A percentile compares a stretch with the other conserved stretches of the same genome.
These are phyloP conservation scores for Nakazawaea molendinolei DNA, from an alignment of 805 yeast species.

Conservation along the genomic window DNA sequence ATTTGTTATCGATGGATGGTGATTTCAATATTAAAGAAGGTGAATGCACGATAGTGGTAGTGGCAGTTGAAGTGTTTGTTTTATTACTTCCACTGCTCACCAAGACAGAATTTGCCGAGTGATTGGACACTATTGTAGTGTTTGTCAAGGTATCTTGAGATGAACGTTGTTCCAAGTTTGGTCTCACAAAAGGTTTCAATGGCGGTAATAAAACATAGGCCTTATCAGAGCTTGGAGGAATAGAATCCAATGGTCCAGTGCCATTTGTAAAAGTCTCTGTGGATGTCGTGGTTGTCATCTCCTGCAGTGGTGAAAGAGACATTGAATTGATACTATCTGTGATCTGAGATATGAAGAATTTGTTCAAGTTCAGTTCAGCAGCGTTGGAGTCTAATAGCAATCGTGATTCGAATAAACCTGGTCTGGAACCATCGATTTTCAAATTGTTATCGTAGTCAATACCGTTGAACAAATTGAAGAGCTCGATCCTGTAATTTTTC, in stretches of 20 bases:
- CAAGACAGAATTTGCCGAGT: background rate
- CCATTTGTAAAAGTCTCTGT: background rate
- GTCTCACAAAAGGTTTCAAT: conserved; percentile 9
- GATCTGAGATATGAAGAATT: conserved; percentile 30
- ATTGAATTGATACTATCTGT: conserved; percentile 30
- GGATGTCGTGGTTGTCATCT: background rate
- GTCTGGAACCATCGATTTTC: conserved; percentile 53
- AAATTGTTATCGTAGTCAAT: conserved; percentile 38
- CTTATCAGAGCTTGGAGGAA: conserved; percentile 1
- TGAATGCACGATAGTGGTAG: conserved; percentile 1
- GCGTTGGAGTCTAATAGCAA: conserved; percentile 43
- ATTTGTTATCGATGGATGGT: background rate
- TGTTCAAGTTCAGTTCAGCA: conserved; percentile 36
- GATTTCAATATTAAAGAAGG: conserved; percentile 8
- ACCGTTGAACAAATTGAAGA: conserved; percentile 52
- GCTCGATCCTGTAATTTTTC: conserved; percentile 43
- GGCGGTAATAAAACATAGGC: conserved; percentile 9
- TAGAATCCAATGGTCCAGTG: background rate
- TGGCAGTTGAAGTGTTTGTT: background rate
- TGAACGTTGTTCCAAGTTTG: background rate
- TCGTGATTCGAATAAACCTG: conserved; percentile 56
- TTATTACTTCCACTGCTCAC: background rate
- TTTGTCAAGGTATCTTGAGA: conserved; percentile 8
- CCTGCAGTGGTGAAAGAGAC: conserved; percentile 17
- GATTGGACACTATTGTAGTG: background rate